Evolutionary conservation across 2,329 filamentous ascomycete species (phyloP).

Genomic region (Fusarium algeriense): DNA sequence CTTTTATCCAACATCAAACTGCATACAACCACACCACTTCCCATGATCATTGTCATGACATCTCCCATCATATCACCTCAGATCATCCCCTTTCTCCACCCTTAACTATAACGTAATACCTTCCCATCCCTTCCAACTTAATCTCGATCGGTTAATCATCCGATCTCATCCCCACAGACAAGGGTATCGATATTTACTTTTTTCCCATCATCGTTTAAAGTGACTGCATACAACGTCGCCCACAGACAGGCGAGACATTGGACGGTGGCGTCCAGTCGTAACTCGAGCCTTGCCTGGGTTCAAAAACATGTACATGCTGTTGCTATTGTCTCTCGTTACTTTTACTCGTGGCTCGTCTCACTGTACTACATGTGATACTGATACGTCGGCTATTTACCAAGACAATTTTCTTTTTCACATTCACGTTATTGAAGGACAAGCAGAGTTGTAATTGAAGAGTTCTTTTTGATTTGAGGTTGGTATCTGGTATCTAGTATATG

Average conservation of each 20-base stretch:
- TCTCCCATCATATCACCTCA: neutral
- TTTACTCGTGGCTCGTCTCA: conserved; percentile 31
- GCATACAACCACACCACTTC: neutral
- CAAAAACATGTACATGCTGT: neutral
- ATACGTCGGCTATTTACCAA: conserved; percentile 22
- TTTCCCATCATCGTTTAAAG: neutral
- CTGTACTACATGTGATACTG: conserved; percentile 11
- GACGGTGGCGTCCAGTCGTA: conserved; percentile 38
- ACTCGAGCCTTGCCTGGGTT: conserved; percentile 20
- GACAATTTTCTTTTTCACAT: neutral
- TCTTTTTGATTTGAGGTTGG: conserved; percentile 4
- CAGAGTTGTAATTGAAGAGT: neutral
- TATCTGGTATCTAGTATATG: conserved; percentile 36
- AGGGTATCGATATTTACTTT: neutral
- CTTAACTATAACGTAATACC: neutral
- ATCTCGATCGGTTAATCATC: conserved; percentile 6
- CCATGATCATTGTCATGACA: neutral
- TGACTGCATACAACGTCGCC: conserved; percentile 16
- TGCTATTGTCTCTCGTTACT: conserved; percentile 29
- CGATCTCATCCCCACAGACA: conserved; percentile 9
- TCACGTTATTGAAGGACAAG: neutral
- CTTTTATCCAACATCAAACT: neutral
- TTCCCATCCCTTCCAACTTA: neutral
- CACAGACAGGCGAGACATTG: conserved; percentile 38
- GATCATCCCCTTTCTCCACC: neutral